Percentiles rank a stretch among this genome's conserved stretches.
Conservation (phyloP, 2,329 filamentous ascomycete species). For the Ilyonectria robusta region DNA sequence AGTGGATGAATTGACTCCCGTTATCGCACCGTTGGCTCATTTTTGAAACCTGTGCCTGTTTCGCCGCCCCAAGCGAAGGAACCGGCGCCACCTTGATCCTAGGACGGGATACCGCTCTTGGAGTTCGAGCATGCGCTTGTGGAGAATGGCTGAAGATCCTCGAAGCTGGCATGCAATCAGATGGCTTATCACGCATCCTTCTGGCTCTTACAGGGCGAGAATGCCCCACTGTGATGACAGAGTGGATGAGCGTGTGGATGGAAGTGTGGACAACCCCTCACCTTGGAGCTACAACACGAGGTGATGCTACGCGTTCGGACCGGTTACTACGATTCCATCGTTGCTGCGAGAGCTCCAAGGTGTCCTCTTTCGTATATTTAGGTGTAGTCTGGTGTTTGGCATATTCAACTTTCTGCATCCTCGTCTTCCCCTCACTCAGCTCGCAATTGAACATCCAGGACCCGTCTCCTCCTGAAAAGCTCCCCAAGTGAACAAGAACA, state of each 20-base stretch:
- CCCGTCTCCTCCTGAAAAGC: conserved; percentile 3
- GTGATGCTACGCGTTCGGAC: neutral
- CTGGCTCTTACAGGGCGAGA: neutral
- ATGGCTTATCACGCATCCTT: neutral
- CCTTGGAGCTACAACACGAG: neutral
- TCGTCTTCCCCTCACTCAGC: neutral
- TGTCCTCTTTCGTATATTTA: neutral
- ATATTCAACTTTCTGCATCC: conserved; percentile 1
- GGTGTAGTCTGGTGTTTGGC: neutral
- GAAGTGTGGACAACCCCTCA: neutral
- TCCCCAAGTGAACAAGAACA: neutral
- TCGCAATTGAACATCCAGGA: conserved; percentile 7
- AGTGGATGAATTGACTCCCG: neutral
- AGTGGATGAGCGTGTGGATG: neutral
- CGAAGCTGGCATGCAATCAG: neutral
- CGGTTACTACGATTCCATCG: neutral
- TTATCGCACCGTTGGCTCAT: neutral
- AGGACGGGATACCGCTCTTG: neutral
- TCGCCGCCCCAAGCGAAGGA: conserved; percentile 6
- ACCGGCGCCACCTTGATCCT: neutral
- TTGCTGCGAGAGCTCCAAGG: neutral
- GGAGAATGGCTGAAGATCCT: conserved; percentile 8
- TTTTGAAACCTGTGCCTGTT: neutral
- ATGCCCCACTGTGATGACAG: neutral
- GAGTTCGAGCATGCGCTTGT: neutral